Evolutionary conservation across 2,329 filamentous ascomycete species (phyloP).

Genomic region (Botryotinia convoluta): DNA sequence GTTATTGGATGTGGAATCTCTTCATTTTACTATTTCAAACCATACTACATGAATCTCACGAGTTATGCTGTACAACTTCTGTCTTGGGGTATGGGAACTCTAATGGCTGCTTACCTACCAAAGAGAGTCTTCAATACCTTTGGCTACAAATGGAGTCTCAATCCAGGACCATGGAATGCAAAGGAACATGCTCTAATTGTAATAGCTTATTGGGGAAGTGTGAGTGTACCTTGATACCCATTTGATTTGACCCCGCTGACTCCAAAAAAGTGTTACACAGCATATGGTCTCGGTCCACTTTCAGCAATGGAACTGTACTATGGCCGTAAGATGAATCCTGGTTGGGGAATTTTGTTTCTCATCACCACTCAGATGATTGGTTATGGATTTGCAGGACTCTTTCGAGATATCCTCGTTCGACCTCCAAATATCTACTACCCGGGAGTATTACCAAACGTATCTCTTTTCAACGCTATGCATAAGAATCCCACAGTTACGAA

Average conservation of each 20-base stretch:
- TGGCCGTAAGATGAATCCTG: constrained; percentile 45
- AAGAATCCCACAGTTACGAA: constrained; percentile 40
- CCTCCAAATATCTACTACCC: constrained; percentile 66
- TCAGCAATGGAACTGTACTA: constrained; percentile 58
- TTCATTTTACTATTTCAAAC: constrained; percentile 40
- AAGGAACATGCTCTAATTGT: constrained; percentile 67
- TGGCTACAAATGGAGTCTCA: constrained; percentile 44
- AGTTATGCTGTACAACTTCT: constrained; percentile 39
- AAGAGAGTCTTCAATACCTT: constrained; percentile 31
- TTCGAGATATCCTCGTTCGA: constrained; percentile 55
- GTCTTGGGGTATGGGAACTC: constrained; percentile 38
- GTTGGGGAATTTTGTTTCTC: constrained; percentile 49
- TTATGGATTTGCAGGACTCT: constrained; percentile 60
- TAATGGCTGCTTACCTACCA: constrained; percentile 35
- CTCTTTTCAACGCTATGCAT: constrained; percentile 44
- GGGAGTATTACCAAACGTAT: constrained; percentile 49
- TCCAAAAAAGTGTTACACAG: constrained; percentile 32
- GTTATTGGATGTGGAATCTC: constrained; percentile 36
- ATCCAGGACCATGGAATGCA: constrained; percentile 65
- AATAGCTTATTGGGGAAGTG: constrained; percentile 40
- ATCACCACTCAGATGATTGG: constrained; percentile 63
- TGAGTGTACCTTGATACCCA: constrained; percentile 48
- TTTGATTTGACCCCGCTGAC: constrained; percentile 67
- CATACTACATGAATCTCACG: constrained; percentile 33
- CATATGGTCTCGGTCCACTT: constrained; percentile 56